Percentiles rank a stretch among this genome's conserved stretches.
Conservation (phyloP, 371 early-diverging fungal species). For the Chytridium lagenaria region DNA sequence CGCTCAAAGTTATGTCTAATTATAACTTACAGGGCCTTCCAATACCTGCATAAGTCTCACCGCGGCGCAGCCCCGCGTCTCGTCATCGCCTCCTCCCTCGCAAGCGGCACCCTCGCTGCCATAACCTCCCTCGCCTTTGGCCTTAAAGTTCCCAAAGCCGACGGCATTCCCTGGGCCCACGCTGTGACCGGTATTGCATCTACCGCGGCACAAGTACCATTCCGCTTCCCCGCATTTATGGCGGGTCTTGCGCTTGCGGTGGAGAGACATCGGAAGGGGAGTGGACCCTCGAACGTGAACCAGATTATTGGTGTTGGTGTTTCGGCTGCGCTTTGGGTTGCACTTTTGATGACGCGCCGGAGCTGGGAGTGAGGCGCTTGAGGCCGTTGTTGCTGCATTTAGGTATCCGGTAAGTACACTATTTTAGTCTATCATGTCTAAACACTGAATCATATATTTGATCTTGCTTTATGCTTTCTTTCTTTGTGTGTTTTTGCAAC, state of each 20-base stretch:
- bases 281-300: slow-evolving; percentile 22
- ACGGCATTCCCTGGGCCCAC: slow-evolving; percentile 17
- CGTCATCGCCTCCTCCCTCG: slow-evolving; percentile 15
- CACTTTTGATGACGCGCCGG: slow-evolving; percentile 15
- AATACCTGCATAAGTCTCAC: slow-evolving; percentile 26
- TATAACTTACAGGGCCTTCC: too few species aligned
- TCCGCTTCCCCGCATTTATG: slow-evolving; percentile 37
- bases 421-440: too few species aligned
- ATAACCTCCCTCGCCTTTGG: slow-evolving; percentile 13
- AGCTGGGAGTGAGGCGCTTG: neutral
- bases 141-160: slow-evolving; percentile 3
- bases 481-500: neutral
- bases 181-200: slow-evolving; percentile 2
- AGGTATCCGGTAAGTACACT: slow-evolving; percentile 24
- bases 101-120: slow-evolving; percentile 17
- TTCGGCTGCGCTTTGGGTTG: slow-evolving; percentile 20
- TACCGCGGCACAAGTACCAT: slow-evolving; percentile 14
- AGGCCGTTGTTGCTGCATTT: slow-evolving; percentile 18
- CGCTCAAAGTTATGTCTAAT: too few species aligned
- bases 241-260: slow-evolving; percentile 35
- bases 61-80: slow-evolving; percentile 35
- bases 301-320: slow-evolving; percentile 21
- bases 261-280: slow-evolving; percentile 21
- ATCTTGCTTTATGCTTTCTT: neutral
- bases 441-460: too few species aligned